Evolutionary conservation across 2,329 filamentous ascomycete species (phyloP), one percentile per base, ranked within the genome.

Genomic region (Fusarium chuoi): DNA sequence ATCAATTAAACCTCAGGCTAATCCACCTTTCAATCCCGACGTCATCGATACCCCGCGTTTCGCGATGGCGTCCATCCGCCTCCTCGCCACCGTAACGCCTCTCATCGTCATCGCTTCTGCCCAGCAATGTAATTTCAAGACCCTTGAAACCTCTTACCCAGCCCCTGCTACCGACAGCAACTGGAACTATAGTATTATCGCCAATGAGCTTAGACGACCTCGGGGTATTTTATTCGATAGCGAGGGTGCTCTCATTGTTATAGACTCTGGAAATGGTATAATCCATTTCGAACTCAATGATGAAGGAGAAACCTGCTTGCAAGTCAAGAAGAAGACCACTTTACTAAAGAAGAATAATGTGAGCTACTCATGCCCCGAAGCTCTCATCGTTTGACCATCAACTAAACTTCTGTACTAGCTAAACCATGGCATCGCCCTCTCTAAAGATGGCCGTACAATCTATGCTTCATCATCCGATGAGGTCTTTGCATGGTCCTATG

Each of bases 401-500:
- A 28, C 65, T 75, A 33, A 63, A 7, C 28, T n/a, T 7, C 18
- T 36, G 20, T 7, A 1, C 5, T 18, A 89, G 86, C 81, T 90
- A 20, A 90, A 88, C 75, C 89, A 91, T 73, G 88, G 87, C 48
- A 83, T 90, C 60, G 85, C 88, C 33, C 77, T 90, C n/a, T 88
- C 87, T 0, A 78, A 80, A 8, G 86, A 90, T 78, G 86, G 87
- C 56, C 84, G 81, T 35, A 89, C 85, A 6, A 78, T 90, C 55
- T 90, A 88, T 74, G 87, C 87, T n/a, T 93, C 92, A 0, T 88
- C 87, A 3, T 79, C 85, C 8, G 84, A 88, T 54, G 83, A 85
- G n/a, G 90, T 93, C 36, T 91, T 86, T 77, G 84, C 88, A 3
- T 94, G 91, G 90, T 79, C 84, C 33, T 95, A 95, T 79, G 86